Evolutionary conservation across 2,329 filamentous ascomycete genomes (phyloP).

Genomic region (Fusarium oligoseptatum): DNA sequence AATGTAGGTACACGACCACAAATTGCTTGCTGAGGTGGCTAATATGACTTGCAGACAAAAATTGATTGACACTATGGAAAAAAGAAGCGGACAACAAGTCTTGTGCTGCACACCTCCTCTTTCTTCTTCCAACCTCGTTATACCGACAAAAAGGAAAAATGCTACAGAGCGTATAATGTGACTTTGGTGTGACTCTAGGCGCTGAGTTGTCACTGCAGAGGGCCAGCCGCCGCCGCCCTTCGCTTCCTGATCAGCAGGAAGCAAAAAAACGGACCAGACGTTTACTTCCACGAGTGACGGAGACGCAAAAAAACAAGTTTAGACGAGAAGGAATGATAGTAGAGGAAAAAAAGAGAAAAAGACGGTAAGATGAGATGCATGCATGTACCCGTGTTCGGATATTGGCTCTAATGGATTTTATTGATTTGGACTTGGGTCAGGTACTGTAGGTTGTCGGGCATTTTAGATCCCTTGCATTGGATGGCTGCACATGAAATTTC

Average conservation of each 20-base stretch:
- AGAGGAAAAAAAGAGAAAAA: neutral
- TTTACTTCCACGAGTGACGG: constrained; percentile 35
- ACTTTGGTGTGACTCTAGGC: constrained; percentile 32
- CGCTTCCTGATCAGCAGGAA: constrained; percentile 13
- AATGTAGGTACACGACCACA: constrained; percentile 10
- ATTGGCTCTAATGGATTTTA: constrained; percentile 14
- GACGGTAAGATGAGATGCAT: constrained; percentile 10
- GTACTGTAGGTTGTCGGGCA: constrained; percentile 11
- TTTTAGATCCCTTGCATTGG: neutral
- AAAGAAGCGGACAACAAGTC: neutral
- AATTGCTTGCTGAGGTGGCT: constrained; percentile 3
- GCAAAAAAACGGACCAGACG: constrained; percentile 32
- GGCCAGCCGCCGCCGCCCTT: neutral
- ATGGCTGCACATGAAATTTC: neutral
- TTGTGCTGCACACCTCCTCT: neutral
- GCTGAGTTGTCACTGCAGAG: constrained; percentile 48
- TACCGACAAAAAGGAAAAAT: neutral
- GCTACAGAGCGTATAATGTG: constrained; percentile 7
- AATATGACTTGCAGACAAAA: constrained; percentile 31
- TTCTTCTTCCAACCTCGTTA: neutral
- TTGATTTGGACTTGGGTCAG: neutral
- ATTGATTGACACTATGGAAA: neutral
- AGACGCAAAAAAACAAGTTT: constrained; percentile 19
- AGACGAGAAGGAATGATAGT: neutral
- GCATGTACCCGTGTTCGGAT: constrained; percentile 29